Evolutionary conservation across 2,329 filamentous ascomycete genomes (phyloP).

Genomic region (Ophiosphaerella narmari): DNA sequence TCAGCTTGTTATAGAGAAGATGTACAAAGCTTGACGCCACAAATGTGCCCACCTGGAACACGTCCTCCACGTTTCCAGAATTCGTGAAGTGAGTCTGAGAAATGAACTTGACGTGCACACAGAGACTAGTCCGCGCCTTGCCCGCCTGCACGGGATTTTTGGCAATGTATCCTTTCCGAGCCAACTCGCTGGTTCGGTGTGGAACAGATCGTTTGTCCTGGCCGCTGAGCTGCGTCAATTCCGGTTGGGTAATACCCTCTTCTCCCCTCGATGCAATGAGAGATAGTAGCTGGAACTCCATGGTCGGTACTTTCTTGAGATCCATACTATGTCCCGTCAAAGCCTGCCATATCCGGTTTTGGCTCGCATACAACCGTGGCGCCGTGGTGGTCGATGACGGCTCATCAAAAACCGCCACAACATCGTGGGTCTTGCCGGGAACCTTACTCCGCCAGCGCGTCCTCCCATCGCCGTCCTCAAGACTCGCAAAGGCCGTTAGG

Average conservation of each 20-base stretch:
- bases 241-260: slow-evolving; percentile 62
- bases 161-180: slow-evolving; percentile 64
- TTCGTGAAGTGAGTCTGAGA: slow-evolving; percentile 35
- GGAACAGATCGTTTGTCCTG: slow-evolving; percentile 70
- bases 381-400: slow-evolving; percentile 20
- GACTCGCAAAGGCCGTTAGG: too few relatives aligned
- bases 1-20: slow-evolving; percentile 55
- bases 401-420: slow-evolving; percentile 32
- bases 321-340: slow-evolving; percentile 65
- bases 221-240: slow-evolving; percentile 58
- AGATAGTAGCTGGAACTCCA: slow-evolving; percentile 62
- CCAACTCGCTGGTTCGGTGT: slow-evolving; percentile 61
- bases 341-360: slow-evolving; percentile 63
- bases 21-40: slow-evolving; percentile 57
- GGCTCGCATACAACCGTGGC: slow-evolving; percentile 52
- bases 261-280: slow-evolving; percentile 62
- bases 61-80: slow-evolving; percentile 36
- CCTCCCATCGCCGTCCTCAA: background rate
- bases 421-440: slow-evolving; percentile 7
- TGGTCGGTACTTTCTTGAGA: slow-evolving; percentile 55
- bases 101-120: slow-evolving; percentile 58
- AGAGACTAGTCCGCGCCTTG: slow-evolving; percentile 60
- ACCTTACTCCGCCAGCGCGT: slow-evolving; percentile 17
- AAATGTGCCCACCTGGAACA: slow-evolving; percentile 47
- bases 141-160: slow-evolving; percentile 52